phyloP scores from a whole-genome alignment of 2,329 filamentous ascomycete species.

The Penicillium sp. region DNA sequence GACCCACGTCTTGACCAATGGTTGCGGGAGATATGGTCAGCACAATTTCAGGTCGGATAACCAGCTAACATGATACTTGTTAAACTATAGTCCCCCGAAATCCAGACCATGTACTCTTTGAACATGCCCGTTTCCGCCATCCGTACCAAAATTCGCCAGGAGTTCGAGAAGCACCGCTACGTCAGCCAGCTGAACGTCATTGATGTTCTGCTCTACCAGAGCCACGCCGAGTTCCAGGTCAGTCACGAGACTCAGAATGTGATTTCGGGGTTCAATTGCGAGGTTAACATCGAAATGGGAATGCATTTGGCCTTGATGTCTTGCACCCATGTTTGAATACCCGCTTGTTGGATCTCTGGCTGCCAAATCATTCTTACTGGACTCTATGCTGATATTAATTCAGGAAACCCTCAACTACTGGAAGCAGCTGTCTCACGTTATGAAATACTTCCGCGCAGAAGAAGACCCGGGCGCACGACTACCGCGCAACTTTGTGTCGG shows the following conservation, averaged over 20 bases:
- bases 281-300: not conserved
- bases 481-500: conserved; percentile 87
- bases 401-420: conserved; percentile 99
- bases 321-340: not conserved
- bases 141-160: conserved; percentile 90
- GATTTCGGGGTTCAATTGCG: not conserved
- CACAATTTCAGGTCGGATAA: not conserved
- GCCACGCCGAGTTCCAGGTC: conserved; percentile 92
- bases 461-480: conserved; percentile 73
- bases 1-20: conserved; percentile 3
- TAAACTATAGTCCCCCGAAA: conserved; percentile 75
- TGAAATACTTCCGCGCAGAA: conserved; percentile 94
- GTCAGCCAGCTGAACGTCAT: conserved; percentile 85
- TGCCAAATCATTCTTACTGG: not conserved
- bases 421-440: conserved; percentile 93
- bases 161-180: conserved; percentile 94
- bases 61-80: conserved; percentile 1
- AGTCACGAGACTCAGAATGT: conserved; percentile 12
- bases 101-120: conserved; percentile 95
- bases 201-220: conserved; percentile 87
- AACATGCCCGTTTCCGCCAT: conserved; percentile 83
- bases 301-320: not conserved
- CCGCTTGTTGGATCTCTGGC: not conserved
- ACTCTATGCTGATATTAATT: conserved; percentile 1
- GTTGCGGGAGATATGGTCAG: not conserved